These are phyloP conservation scores for Clarireedia monteithiana DNA, from an alignment of 2,329 filamentous ascomycete species.

Conservation along the genomic window DNA sequence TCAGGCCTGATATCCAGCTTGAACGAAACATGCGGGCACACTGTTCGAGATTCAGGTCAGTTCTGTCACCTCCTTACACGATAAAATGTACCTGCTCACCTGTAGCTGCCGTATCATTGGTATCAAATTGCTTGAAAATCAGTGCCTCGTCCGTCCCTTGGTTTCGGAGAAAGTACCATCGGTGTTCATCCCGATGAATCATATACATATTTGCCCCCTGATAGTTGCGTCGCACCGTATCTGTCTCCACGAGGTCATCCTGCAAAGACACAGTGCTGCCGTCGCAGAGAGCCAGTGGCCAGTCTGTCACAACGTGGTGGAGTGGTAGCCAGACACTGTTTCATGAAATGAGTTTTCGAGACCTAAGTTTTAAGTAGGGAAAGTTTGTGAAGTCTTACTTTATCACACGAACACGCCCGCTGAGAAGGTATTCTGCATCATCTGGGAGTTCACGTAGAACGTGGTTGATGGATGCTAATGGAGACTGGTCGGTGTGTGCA, in stretches of 20 bases:
- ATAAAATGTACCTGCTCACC: no score
- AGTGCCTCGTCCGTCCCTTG: no score
- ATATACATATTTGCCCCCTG: constrained; percentile 10
- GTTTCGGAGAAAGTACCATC: constrained; percentile 9
- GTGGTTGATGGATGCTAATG: not conserved
- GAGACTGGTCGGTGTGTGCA: not conserved
- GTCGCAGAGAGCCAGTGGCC: constrained; percentile 12
- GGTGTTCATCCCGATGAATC: not conserved
- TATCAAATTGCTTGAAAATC: no score
- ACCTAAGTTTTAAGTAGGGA: no score
- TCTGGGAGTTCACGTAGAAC: not conserved
- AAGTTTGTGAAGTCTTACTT: no score
- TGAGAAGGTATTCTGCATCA: no score
- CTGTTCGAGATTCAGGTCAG: no score
- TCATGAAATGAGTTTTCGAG: not conserved
- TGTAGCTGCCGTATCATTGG: no score
- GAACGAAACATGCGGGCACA: no score
- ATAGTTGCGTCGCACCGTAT: constrained; percentile 9
- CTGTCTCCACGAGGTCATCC: constrained; percentile 7
- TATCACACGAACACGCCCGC: no score
- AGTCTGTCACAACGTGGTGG: constrained; percentile 2
- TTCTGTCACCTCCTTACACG: no score
- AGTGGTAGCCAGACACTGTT: constrained; percentile 9
- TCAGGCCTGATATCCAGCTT: no score
- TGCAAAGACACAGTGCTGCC: constrained; percentile 4